Base-by-base conservation (phyloP, 2,329 filamentous ascomycete species). In the Neonectria faginata region DNA sequence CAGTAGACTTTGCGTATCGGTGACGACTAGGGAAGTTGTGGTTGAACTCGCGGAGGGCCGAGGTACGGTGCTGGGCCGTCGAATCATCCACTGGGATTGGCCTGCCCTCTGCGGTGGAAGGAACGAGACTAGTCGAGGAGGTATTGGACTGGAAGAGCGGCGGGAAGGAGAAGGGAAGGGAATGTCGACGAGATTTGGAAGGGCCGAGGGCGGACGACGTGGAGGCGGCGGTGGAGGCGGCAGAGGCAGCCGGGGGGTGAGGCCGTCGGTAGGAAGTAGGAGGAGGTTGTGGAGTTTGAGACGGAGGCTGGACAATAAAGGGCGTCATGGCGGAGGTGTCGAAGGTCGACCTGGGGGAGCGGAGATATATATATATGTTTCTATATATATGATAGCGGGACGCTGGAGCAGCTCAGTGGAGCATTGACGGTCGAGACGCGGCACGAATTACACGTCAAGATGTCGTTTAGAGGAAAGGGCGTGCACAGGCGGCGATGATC, bases 41-140 rank as follows among this genome's bases (percentile, higher is more conserved):
- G 76, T 87, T 89, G 65, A 89, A 80, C 74, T 88, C 85, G 59
- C 87, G 85, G 56, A 90, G 79, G 51, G 87, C 86, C 18, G 85
- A 85, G n/a, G 86, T 89, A 66, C 86, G 84, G 71, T 87, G 80
- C 51, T 86, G 82, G 56, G 84, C 82, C 3, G 84, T 87, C 65
- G 81, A 82, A 76, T 86, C 82, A 76, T 88, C 85, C 57, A 89
- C 79, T 8, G 85, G 85, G 50, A 87, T 86, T 56, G 86, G 83
- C 63, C 78, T 84, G 20, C 85, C 86, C 70, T 86, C 82, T 51
- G 86, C 86, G n/a, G 82, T 86, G 27, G 84, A 86, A 27, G 84
- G 79, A 39, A 84, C 81, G 3, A 88, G 79, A 33, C 84, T 86
- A 3, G 85, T 84, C 16, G 85, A 85, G 12, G 85, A 85, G 2